Evolutionary conservation across 495 filamentous ascomycete species (phyloP).

Genomic region (Copromyces sp.): DNA sequence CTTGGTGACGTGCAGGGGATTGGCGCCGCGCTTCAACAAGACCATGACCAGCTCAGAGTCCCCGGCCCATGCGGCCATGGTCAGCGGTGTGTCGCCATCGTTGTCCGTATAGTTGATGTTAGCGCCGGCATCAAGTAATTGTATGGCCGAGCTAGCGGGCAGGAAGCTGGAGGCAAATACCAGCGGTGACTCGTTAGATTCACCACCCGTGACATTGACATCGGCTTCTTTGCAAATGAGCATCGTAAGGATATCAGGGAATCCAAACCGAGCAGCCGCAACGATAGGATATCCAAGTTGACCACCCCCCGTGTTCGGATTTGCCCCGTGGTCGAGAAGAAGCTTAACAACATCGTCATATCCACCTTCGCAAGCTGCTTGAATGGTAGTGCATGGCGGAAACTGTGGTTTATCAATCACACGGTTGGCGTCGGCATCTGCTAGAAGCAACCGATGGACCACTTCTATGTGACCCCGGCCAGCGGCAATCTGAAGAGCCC

Average conservation of each 20-base stretch:
- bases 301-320: constrained; percentile 20
- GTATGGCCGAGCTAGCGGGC: too few relatives aligned
- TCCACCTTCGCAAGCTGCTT: constrained; percentile 21
- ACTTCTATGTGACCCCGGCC: constrained; percentile 22
- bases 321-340: constrained; percentile 19
- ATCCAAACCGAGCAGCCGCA: constrained; percentile 15
- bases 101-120: constrained; percentile 22
- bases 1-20: neutral
- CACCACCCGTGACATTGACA: constrained; percentile 14
- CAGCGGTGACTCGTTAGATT: neutral
- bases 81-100: constrained; percentile 24
- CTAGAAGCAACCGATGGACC: constrained; percentile 17
- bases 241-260: constrained; percentile 17
- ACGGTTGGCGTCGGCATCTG: constrained; percentile 24
- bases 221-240: constrained; percentile 13
- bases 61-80: neutral
- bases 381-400: constrained; percentile 16
- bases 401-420: constrained; percentile 7
- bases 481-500: constrained; percentile 22
- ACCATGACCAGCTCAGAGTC: neutral
- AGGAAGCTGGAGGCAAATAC: too few relatives aligned
- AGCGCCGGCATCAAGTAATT: constrained; percentile 10
- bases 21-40: neutral
- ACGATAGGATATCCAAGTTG: constrained; percentile 14
- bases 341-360: constrained; percentile 19